Percentiles rank a stretch among this genome's conserved stretches.
phyloP scores from a whole-genome alignment of 2,329 filamentous ascomycete genomes.

The Aspergillus thermomutatus region DNA sequence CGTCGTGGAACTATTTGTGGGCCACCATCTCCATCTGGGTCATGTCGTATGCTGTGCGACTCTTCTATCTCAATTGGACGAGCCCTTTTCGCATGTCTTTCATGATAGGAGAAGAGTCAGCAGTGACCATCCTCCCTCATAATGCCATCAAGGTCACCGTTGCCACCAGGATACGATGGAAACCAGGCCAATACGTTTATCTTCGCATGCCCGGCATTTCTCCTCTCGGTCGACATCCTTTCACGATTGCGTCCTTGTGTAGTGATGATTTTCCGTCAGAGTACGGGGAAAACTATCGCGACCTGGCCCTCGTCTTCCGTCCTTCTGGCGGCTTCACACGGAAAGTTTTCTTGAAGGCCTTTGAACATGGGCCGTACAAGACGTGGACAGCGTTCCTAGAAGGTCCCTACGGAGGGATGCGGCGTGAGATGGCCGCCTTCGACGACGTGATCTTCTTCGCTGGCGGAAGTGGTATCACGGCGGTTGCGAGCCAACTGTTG shows the following conservation, averaged over 20 bases:
- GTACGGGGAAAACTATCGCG: constrained; percentile 81
- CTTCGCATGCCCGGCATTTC: constrained; percentile 91
- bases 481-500: constrained; percentile 83
- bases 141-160: constrained; percentile 96
- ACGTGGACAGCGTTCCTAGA: constrained; percentile 91
- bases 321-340: constrained; percentile 89
- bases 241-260: constrained; percentile 89
- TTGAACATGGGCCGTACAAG: constrained; percentile 83
- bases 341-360: constrained; percentile 75
- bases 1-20: constrained; percentile 85
- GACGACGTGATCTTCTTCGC: constrained; percentile 92
- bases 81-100: constrained; percentile 76
- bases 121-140: constrained; percentile 83
- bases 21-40: constrained; percentile 76
- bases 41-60: constrained; percentile 67
- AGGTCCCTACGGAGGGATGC: constrained; percentile 93
- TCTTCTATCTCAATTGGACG: constrained; percentile 88
- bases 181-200: constrained; percentile 91
- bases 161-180: constrained; percentile 89
- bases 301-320: constrained; percentile 87
- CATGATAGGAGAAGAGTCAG: constrained; percentile 86
- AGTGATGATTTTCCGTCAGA: constrained; percentile 90
- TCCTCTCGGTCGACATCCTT: constrained; percentile 87
- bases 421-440: constrained; percentile 82
- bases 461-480: constrained; percentile 91